A percentile compares a stretch with the other conserved stretches of the same genome.
These are phyloP conservation scores for Adansonia madagascariensis DNA, from an alignment of 441 rosid species.

Conservation along the genomic window DNA sequence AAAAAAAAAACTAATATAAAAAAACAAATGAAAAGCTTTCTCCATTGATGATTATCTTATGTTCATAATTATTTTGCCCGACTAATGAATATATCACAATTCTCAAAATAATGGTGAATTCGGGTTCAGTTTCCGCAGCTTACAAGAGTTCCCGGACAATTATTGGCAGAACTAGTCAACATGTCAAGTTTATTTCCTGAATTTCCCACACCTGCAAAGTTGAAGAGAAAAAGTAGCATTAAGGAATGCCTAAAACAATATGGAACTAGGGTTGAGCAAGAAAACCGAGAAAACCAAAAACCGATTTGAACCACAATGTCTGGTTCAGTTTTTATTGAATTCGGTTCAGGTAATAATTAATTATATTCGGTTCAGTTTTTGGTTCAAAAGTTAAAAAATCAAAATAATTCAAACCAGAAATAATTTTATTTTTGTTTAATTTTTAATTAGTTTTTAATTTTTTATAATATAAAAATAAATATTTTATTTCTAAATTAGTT, in stretches of 20 bases:
- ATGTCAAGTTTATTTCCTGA: constrained; percentile 41
- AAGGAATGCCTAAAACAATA: constrained; percentile 8
- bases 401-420: too few relatives aligned
- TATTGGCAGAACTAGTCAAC: constrained; percentile 43
- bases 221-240: constrained; percentile 21
- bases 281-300: too few relatives aligned
- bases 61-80: neutral
- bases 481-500: too few relatives aligned
- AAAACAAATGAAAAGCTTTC: constrained; percentile 32
- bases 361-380: too few relatives aligned
- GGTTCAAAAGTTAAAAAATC: too few relatives aligned
- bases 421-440: too few relatives aligned
- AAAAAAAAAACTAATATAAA: constrained; percentile 9
- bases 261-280: too few relatives aligned
- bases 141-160: constrained; percentile 52
- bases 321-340: too few relatives aligned
- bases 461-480: too few relatives aligned
- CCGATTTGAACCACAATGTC: too few relatives aligned
- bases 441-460: too few relatives aligned
- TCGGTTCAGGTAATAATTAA: too few relatives aligned
- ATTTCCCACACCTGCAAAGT: constrained; percentile 51
- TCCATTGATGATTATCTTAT: constrained; percentile 15
- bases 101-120: neutral
- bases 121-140: constrained; percentile 34
- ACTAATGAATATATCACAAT: constrained; percentile 12